A percentile compares a stretch with the other conserved stretches of the same genome.
Conservation (phyloP, 2,329 filamentous ascomycete species). For the Calonectria hongkongensis region DNA sequence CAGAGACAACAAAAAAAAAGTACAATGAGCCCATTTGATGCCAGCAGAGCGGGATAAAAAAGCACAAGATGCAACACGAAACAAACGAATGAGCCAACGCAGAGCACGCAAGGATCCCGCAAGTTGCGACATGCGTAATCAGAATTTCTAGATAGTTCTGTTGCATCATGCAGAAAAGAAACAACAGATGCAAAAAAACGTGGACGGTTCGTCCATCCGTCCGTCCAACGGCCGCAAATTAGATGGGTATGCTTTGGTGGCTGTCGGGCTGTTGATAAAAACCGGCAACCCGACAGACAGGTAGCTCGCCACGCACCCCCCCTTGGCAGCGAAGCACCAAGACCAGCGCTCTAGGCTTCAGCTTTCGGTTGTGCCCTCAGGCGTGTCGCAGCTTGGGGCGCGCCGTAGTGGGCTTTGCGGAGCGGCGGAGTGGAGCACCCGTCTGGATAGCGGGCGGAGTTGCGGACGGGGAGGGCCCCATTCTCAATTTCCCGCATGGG, state of each 20-base stretch:
- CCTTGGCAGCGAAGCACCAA: neutral
- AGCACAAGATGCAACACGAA: neutral
- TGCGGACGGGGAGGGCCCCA: conserved; percentile 32
- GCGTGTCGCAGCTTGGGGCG: conserved; percentile 5
- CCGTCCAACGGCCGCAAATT: conserved; percentile 1
- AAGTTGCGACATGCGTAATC: neutral
- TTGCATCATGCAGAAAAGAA: conserved; percentile 1
- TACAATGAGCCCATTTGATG: neutral
- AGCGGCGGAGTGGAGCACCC: conserved; percentile 14
- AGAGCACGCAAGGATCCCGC: neutral
- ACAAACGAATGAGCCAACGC: neutral
- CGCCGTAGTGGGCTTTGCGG: conserved; percentile 1
- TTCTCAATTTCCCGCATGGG: conserved; percentile 36
- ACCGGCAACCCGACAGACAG: conserved; percentile 37
- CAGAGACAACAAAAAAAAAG: neutral
- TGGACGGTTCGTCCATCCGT: conserved; percentile 3
- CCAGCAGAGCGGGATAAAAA: neutral
- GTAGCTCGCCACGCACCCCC: neutral
- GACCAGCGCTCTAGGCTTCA: neutral
- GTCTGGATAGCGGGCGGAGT: conserved; percentile 27
- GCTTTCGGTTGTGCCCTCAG: conserved; percentile 2
- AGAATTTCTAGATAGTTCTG: conserved; percentile 11
- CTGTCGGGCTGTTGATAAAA: conserved; percentile 38
- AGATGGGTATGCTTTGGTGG: neutral
- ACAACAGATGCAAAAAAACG: conserved; percentile 1